These are phyloP conservation scores for Euphrasia arctica DNA, from an alignment of 305 asterid species.

Conservation along the genomic window DNA sequence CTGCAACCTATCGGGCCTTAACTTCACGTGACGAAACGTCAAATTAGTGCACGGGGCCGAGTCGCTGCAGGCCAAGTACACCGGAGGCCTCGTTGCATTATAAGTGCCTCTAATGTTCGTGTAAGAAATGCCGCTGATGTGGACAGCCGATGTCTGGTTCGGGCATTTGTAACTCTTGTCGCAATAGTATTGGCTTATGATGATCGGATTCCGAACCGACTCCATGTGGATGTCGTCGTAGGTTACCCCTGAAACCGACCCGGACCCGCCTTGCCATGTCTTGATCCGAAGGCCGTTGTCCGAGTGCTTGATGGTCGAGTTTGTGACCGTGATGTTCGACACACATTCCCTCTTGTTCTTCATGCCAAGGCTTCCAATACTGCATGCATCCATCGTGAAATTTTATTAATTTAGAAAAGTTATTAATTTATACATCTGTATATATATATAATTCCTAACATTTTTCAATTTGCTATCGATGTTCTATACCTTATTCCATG, in stretches of 20 bases:
- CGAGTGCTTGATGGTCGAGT: slow-evolving; percentile 67
- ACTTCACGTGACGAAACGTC: slow-evolving; percentile 51
- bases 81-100: slow-evolving; percentile 72
- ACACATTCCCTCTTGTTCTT: slow-evolving; percentile 76
- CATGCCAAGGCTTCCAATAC: slow-evolving; percentile 88
- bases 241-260: slow-evolving; percentile 50
- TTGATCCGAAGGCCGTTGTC: slow-evolving; percentile 89
- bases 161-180: slow-evolving; percentile 36
- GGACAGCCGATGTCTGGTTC: slow-evolving; percentile 73
- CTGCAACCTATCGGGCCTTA: slow-evolving; percentile 52
- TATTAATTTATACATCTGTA: no score
- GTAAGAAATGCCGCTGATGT: slow-evolving; percentile 46
- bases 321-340: slow-evolving; percentile 64
- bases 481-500: slow-evolving; percentile 83
- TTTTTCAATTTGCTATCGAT: background rate
- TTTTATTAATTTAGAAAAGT: no score
- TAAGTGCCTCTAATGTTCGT: slow-evolving; percentile 69
- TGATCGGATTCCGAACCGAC: slow-evolving; percentile 73
- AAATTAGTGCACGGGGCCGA: slow-evolving; percentile 72
- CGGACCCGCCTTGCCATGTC: slow-evolving; percentile 96
- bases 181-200: slow-evolving; percentile 85
- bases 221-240: slow-evolving; percentile 73
- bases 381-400: no score
- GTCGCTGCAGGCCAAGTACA: slow-evolving; percentile 80
- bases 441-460: no score